Evolutionary conservation across 305 asterid species (phyloP).

Genomic region (Solanum hybrid): DNA sequence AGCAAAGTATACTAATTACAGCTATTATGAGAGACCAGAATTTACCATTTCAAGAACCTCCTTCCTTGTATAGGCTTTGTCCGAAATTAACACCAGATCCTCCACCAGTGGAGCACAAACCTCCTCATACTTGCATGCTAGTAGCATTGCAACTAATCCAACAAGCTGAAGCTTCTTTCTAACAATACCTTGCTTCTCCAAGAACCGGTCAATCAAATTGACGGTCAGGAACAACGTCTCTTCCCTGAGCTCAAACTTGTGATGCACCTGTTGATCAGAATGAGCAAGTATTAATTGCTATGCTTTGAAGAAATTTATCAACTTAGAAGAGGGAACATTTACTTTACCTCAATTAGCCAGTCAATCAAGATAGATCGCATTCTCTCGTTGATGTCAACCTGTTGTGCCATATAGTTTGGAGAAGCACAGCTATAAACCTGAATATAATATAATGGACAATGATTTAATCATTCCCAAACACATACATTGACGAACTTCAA

Average conservation of each 20-base stretch:
- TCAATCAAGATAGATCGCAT: conserved; percentile 90
- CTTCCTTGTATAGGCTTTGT: conserved; percentile 71
- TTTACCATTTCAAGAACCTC: conserved; percentile 76
- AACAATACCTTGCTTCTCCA: conserved; percentile 63
- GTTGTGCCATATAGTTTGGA: conserved; percentile 69
- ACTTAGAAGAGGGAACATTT: not conserved
- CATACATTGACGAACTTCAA: not conserved
- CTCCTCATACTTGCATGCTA: conserved; percentile 93
- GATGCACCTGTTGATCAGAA: conserved; percentile 56
- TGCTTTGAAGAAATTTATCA: not conserved
- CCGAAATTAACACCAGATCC: conserved; percentile 74
- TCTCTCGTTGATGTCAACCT: conserved; percentile 69
- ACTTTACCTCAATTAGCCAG: conserved; percentile 85
- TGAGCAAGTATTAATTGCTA: not conserved
- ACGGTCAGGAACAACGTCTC: conserved; percentile 80
- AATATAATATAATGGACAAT: not conserved
- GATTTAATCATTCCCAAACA: not conserved
- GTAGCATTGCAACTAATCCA: conserved; percentile 79
- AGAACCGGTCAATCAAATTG: conserved; percentile 72
- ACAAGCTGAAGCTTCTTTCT: conserved; percentile 85
- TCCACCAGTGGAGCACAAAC: conserved; percentile 81
- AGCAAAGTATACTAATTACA: not conserved
- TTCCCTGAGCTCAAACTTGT: conserved; percentile 79
- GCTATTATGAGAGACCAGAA: not conserved
- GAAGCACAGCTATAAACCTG: conserved; percentile 70